A percentile compares a stretch with the other conserved stretches of the same genome.
phyloP scores from a whole-genome alignment of 352 stramenopile species.

The Phytophthora palmivora region DNA sequence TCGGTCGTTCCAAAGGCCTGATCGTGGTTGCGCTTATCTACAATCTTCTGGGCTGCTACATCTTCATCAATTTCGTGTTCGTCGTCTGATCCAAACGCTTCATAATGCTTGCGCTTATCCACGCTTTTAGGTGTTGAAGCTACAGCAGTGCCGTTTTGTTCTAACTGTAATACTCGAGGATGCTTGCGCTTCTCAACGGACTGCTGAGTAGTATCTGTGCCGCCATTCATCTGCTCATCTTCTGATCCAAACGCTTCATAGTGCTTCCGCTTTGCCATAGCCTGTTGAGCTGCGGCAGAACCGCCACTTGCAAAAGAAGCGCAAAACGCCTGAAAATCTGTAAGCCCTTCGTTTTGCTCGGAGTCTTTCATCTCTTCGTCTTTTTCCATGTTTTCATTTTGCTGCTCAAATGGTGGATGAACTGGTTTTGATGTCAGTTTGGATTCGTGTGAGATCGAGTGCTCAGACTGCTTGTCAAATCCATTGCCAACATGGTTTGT shows the following conservation, averaged over 20 bases:
- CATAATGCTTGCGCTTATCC: slow-evolving; percentile 43
- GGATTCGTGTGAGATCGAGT: background rate
- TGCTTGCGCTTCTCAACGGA: slow-evolving; percentile 19
- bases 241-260: slow-evolving; percentile 36
- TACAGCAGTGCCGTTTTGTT: background rate
- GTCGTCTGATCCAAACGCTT: slow-evolving; percentile 37
- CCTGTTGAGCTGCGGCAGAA: slow-evolving; percentile 28
- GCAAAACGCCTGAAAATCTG: slow-evolving; percentile 44
- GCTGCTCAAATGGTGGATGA: background rate
- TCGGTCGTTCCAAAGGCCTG: slow-evolving; percentile 28
- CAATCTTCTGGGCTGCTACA: slow-evolving; percentile 11
- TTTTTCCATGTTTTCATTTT: slow-evolving; percentile 14
- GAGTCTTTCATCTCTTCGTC: slow-evolving; percentile 25
- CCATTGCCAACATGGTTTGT: background rate
- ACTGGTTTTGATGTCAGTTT: background rate
- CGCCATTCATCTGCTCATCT: slow-evolving; percentile 6
- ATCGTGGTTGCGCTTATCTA: slow-evolving; percentile 29
- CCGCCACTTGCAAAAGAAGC: slow-evolving; percentile 39
- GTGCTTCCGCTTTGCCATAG: slow-evolving; percentile 34
- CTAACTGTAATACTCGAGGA: slow-evolving; percentile 8
- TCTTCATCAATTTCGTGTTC: slow-evolving; percentile 15
- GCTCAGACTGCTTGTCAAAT: slow-evolving; percentile 2
- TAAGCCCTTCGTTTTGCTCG: slow-evolving; percentile 4
- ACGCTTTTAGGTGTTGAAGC: slow-evolving; percentile 9
- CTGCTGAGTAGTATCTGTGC: background rate